Evolutionary conservation across 1,284 basidiomycete species (phyloP).

Genomic region (Gomphus bonarii): DNA sequence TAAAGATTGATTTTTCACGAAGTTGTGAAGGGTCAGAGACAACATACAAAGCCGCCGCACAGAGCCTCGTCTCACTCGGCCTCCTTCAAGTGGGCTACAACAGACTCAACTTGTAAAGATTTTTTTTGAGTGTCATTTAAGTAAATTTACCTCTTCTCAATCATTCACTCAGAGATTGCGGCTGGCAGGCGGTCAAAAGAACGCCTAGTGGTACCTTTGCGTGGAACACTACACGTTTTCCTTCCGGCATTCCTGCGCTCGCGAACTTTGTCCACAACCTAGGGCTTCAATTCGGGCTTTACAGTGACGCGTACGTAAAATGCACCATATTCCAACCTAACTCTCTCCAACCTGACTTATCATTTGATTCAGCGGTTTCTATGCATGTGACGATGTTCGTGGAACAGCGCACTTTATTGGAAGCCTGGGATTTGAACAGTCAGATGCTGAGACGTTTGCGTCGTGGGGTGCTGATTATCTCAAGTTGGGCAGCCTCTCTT

Average conservation of each 20-base stretch:
- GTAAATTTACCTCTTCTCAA: neutral
- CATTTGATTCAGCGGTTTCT: constrained; percentile 30
- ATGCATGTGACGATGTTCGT: constrained; percentile 33
- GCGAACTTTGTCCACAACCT: constrained; percentile 27
- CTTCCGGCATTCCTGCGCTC: constrained; percentile 30
- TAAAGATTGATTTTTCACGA: neutral
- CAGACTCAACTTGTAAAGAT: constrained; percentile 28
- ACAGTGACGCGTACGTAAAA: constrained; percentile 31
- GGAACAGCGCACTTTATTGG: constrained; percentile 34
- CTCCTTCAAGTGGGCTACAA: constrained; percentile 28
- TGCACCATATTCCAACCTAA: neutral
- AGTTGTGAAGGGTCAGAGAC: constrained; percentile 30
- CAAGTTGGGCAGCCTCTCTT: constrained; percentile 21
- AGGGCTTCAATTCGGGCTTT: constrained; percentile 31
- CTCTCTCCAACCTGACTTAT: neutral
- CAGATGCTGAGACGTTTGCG: constrained; percentile 33
- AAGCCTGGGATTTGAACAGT: constrained; percentile 31
- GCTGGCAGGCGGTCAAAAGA: constrained; percentile 34
- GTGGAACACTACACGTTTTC: constrained; percentile 30
- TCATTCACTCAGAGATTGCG: constrained; percentile 27
- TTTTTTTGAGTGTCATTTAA: neutral
- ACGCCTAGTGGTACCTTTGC: constrained; percentile 31
- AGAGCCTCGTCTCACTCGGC: constrained; percentile 26
- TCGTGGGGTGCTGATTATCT: constrained; percentile 40
- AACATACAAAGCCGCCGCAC: constrained; percentile 27